phyloP scores from a whole-genome alignment of 805 yeast species.

The Ogataea methylovora region DNA sequence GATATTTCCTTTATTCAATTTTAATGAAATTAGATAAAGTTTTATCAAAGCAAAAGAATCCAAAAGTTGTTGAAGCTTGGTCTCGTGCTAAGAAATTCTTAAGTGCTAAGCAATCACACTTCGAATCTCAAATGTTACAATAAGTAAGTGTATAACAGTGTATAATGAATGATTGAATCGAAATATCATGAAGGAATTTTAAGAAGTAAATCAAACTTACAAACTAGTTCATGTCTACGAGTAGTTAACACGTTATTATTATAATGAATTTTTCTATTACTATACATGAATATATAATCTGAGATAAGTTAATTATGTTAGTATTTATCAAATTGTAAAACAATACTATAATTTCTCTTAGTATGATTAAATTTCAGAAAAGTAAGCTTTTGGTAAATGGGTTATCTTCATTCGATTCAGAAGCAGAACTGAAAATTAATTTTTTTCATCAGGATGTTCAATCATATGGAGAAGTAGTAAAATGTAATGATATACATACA shows the following conservation, averaged over 20 bases:
- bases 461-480: no score
- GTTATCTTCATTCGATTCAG: conserved; percentile 81
- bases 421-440: conserved; percentile 87
- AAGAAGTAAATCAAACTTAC: no score
- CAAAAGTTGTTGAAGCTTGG: conserved; percentile 36
- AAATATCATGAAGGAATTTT: no score
- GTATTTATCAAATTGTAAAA: no score
- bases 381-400: conserved; percentile 45
- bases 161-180: no score
- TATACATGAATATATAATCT: no score
- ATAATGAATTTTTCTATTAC: no score
- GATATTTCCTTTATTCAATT: conserved; percentile 33
- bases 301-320: no score
- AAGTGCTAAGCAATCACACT: conserved; percentile 31
- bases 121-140: conserved; percentile 7
- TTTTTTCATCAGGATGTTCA: conserved; percentile 52
- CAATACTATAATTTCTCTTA: no score
- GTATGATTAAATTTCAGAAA: no score
- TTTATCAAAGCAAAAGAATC: conserved; percentile 35
- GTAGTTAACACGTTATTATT: no score
- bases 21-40: conserved; percentile 36
- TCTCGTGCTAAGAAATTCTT: conserved; percentile 30
- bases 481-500: not conserved
- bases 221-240: no score
- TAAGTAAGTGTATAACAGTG: not conserved